Percentiles rank a stretch among this genome's conserved stretches.
phyloP scores from a whole-genome alignment of 768 basidiomycete species.

The Termitomyces sp. region DNA sequence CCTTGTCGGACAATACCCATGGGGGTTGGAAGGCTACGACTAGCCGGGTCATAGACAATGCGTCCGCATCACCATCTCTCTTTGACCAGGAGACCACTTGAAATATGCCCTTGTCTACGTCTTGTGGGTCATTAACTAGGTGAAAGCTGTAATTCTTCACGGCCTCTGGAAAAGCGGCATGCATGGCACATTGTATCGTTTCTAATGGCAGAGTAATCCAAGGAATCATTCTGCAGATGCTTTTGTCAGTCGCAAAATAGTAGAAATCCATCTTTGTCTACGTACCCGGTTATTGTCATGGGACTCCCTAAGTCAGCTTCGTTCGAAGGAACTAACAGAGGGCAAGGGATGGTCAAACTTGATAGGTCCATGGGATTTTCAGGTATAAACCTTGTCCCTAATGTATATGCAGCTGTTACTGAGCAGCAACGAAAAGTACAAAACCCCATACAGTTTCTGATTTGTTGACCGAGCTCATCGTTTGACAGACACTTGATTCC shows the following conservation, averaged over 20 bases:
- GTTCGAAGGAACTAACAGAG: constrained; percentile 23
- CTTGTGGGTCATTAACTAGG: constrained; percentile 21
- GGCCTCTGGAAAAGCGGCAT: constrained; percentile 37
- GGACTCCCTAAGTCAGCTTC: constrained; percentile 28
- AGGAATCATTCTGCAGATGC: constrained; percentile 29
- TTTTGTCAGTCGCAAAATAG: not conserved
- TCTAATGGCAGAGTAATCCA: constrained; percentile 51
- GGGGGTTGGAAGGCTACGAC: constrained; percentile 57
- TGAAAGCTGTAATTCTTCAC: constrained; percentile 33
- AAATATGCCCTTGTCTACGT: constrained; percentile 34
- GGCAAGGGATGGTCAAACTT: constrained; percentile 38
- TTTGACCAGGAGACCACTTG: constrained; percentile 40
- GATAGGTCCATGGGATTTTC: constrained; percentile 10
- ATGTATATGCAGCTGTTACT: not conserved
- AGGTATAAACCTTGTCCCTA: constrained; percentile 30
- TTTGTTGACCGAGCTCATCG: constrained; percentile 23
- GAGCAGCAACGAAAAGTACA: not conserved
- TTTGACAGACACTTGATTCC: constrained; percentile 30
- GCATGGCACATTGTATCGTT: constrained; percentile 42
- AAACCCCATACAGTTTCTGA: constrained; percentile 31
- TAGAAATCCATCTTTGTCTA: not conserved
- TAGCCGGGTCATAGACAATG: constrained; percentile 16
- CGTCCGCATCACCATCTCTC: not conserved
- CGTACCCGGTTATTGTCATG: constrained; percentile 38
- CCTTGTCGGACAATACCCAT: constrained; percentile 49